phyloP scores from a whole-genome alignment of 306 rosid species.

The Delonix regia region DNA sequence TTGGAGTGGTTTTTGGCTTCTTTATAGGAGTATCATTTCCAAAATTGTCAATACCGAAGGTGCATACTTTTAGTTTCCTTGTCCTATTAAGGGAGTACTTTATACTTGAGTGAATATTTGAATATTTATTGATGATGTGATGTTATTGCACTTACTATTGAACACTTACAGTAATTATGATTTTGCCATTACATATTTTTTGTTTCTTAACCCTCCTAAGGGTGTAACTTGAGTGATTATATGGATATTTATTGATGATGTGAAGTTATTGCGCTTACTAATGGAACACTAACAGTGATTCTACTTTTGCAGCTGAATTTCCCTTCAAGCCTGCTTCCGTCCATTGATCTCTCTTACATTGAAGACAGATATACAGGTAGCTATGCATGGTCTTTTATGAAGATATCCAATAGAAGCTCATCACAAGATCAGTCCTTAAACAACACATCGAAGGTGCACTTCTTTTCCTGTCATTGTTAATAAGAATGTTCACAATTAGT shows the following conservation, averaged over 20 bases:
- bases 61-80: conserved; percentile 34
- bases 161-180: conserved; percentile 26
- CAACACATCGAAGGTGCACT: conserved; percentile 70
- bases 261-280: conserved; percentile 30
- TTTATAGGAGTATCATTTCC: conserved; percentile 92
- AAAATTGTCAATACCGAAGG: conserved; percentile 85
- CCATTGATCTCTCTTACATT: conserved; percentile 59
- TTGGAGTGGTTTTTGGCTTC: conserved; percentile 88
- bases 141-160: conserved; percentile 28
- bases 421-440: conserved; percentile 46
- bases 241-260: background rate
- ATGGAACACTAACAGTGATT: conserved; percentile 23
- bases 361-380: conserved; percentile 59
- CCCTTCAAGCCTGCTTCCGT: conserved; percentile 78
- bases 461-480: conserved; percentile 22
- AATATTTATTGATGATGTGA: background rate
- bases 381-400: conserved; percentile 48
- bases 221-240: conserved; percentile 9
- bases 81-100: conserved; percentile 3
- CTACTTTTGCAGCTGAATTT: conserved; percentile 71
- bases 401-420: conserved; percentile 41
- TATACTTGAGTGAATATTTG: conserved; percentile 15
- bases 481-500: conserved; percentile 17
- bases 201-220: conserved; percentile 24
- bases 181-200: conserved; percentile 27